Base-by-base conservation (phyloP, 148 eudicot species). In the Vaccinium vitisidaea region DNA sequence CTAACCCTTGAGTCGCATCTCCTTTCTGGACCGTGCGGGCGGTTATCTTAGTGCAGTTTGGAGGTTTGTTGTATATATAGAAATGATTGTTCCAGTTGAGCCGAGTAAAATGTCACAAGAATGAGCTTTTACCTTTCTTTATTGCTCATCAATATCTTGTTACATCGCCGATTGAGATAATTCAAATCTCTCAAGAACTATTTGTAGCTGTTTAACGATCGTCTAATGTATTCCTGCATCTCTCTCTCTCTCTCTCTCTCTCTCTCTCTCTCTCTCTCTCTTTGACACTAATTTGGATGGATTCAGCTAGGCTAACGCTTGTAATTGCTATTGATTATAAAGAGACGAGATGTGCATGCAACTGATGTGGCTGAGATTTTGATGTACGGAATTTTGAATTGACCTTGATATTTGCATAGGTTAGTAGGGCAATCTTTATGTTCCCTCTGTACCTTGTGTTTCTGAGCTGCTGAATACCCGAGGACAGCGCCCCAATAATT, bases 51-150 rank as follows among this genome's bases (percentile, higher is more conserved):
- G 85, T 48, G 80, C 85, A 56, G 89, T 59, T 75, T 23, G 84
- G 86, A 54, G 84, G 77, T 74, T 77, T 82, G 78, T 86, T 89
- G 87, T 88, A 90, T 69, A 89, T 89, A 89, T 84, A 79, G 83
- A 82, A 86, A 81, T 67, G 30, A 71, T 81, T 65, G 80, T 82
- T 73, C 86, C 74, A 61, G 61, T 75, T 74, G 83, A 83, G 80
- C 83, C 4, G 61, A 80, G 79, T 83, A 85, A 75, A 81, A 77
- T 85, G 39, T 88, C 74, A 56, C 56, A 77, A 86, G 82, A 55
- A 48, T 81, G 87, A 81, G 82, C 83, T 50, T 59, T 73, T 59
- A 75, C 74, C 49, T 21, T 74, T 75, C 84, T 61, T 75, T 81
- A 48, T 43, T 55, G 84, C 87, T 85, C 32, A 46, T 80, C 56